These are phyloP conservation scores for Juncus effusus DNA, from an alignment of 176 grass and related monocot genomes.

Conservation along the genomic window DNA sequence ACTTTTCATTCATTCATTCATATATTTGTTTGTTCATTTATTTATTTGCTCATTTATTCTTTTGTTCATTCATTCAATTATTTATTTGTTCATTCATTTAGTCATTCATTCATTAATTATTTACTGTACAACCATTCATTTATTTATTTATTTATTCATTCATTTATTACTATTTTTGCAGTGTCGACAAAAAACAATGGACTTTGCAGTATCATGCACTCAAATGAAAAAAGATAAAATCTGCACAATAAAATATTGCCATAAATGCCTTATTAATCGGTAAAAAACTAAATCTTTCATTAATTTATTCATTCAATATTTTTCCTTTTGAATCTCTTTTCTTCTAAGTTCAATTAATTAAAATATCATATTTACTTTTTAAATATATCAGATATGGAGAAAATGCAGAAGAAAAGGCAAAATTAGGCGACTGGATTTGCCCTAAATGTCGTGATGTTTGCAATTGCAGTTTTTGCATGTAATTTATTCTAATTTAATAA, in stretches of 20 bases:
- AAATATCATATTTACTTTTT: neutral
- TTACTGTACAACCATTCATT: no score
- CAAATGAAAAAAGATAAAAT: conserved; percentile 46
- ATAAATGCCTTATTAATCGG: conserved; percentile 83
- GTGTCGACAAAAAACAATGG: conserved; percentile 91
- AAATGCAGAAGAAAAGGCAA: conserved; percentile 46
- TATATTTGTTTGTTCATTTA: no score
- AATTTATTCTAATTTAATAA: conserved; percentile 10
- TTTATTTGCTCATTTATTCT: neutral
- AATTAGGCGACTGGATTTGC: conserved; percentile 52
- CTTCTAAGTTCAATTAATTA: neutral
- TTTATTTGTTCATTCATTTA: no score
- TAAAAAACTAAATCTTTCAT: conserved; percentile 1
- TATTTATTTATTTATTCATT: neutral
- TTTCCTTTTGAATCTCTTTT: neutral
- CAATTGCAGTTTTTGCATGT: conserved; percentile 98
- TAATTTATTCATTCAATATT: neutral
- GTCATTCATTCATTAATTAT: no score
- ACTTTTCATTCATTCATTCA: no score
- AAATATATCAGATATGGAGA: conserved; percentile 63
- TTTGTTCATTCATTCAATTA: no score
- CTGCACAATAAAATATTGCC: conserved; percentile 71
- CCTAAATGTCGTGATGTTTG: conserved; percentile 90
- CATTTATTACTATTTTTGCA: conserved; percentile 13
- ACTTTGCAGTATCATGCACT: conserved; percentile 64